Conservation (phyloP, 768 basidiomycete species). For the Boletus insuetus region DNA sequence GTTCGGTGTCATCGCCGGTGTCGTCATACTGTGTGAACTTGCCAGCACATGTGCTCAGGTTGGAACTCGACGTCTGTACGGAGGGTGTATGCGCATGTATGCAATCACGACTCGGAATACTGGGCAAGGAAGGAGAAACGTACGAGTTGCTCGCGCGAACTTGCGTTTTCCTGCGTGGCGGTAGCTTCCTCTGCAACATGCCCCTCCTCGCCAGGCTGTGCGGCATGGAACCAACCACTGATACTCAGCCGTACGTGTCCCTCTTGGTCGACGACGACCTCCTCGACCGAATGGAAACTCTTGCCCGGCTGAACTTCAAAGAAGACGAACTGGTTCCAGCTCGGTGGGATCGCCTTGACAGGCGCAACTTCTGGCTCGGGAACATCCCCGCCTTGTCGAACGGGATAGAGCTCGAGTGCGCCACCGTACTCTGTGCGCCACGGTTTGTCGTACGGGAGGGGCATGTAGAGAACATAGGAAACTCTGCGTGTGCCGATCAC, state of each 20-base stretch:
- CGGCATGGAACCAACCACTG: slow-evolving; percentile 96
- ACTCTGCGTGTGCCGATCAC: slow-evolving; percentile 93
- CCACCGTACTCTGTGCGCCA: slow-evolving; percentile 95
- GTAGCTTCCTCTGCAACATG: slow-evolving; percentile 53
- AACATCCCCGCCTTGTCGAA: slow-evolving; percentile 49
- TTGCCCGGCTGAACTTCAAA: slow-evolving; percentile 92
- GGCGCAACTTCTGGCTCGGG: slow-evolving; percentile 70
- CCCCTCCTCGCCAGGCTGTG: slow-evolving; percentile 88
- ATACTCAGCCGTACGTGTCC: slow-evolving; percentile 79
- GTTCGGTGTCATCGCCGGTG: slow-evolving; percentile 32
- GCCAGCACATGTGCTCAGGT: slow-evolving; percentile 23
- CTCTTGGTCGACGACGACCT: slow-evolving; percentile 81
- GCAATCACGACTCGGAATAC: not conserved
- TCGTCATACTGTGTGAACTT: slow-evolving; percentile 55
- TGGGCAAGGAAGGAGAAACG: slow-evolving; percentile 33
- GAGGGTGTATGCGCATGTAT: slow-evolving; percentile 4
- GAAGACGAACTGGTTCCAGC: slow-evolving; percentile 88
- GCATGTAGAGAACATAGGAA: slow-evolving; percentile 97
- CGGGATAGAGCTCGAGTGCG: slow-evolving; percentile 90
- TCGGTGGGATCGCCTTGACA: slow-evolving; percentile 65
- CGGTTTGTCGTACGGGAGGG: slow-evolving; percentile 63
- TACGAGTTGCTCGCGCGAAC: slow-evolving; percentile 92
- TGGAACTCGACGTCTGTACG: slow-evolving; percentile 58
- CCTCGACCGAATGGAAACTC: slow-evolving; percentile 96
- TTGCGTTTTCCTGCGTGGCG: slow-evolving; percentile 66